Evolutionary conservation across 75 land plant genomes (phyloP).

Genomic region (Larix kaempferi): DNA sequence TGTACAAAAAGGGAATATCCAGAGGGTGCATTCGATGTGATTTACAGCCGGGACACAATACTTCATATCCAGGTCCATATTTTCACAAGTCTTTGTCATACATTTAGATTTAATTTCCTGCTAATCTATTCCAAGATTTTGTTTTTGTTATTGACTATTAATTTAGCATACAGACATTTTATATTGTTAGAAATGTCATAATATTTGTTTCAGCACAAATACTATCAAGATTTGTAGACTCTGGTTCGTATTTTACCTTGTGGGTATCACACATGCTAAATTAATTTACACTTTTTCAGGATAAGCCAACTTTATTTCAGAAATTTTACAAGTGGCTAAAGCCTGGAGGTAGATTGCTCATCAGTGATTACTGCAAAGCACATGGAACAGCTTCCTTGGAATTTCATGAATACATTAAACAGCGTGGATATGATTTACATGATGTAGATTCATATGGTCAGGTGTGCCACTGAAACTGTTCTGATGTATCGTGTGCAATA

Average conservation of each 20-base stretch:
- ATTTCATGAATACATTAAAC: conserved; percentile 80
- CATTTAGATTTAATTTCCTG: not conserved
- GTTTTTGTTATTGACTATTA: not conserved
- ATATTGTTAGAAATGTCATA: not conserved
- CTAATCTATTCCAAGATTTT: not conserved
- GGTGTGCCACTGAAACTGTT: conserved; percentile 28
- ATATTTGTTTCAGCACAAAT: not conserved
- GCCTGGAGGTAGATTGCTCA: conserved; percentile 92
- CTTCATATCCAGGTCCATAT: conserved; percentile 83
- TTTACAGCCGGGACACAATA: conserved; percentile 98
- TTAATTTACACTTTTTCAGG: conserved; percentile 43
- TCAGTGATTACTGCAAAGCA: conserved; percentile 89
- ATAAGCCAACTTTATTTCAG: conserved; percentile 81
- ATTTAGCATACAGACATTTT: not conserved
- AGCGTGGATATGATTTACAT: conserved; percentile 98
- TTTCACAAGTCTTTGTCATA: not conserved
- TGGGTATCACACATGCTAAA: not conserved
- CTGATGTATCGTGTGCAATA: not conserved
- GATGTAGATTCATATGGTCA: conserved; percentile 83
- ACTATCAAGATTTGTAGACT: not conserved
- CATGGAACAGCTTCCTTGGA: conserved; percentile 52
- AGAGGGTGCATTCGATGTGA: conserved; percentile 76
- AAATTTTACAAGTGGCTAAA: conserved; percentile 86
- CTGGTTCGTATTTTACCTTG: no score
- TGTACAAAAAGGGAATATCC: conserved; percentile 81